Conservation (phyloP, 2,329 filamentous ascomycete genomes). For the Cladosporium austrohemisphaericum region DNA sequence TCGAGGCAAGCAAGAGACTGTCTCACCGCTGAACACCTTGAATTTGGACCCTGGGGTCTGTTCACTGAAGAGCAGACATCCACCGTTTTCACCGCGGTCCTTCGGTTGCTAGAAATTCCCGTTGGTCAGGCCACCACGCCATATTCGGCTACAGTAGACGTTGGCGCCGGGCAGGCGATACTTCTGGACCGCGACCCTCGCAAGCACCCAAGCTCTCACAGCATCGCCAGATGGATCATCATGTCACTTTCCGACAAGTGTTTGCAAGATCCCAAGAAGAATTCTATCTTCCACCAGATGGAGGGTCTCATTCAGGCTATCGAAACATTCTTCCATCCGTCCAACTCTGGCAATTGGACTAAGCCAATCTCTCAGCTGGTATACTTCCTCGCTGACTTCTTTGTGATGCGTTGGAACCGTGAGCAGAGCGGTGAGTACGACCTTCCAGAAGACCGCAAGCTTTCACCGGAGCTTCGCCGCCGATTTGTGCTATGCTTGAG, state of each 20-base stretch:
- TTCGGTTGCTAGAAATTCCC: constrained; percentile 88
- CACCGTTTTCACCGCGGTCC: constrained; percentile 84
- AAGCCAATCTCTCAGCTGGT: constrained; percentile 84
- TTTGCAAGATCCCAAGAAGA: constrained; percentile 61
- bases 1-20: constrained; percentile 85
- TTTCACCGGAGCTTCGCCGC: constrained; percentile 76
- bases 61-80: constrained; percentile 90
- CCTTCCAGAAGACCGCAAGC: constrained; percentile 70
- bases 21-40: constrained; percentile 67
- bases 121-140: constrained; percentile 94
- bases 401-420: constrained; percentile 95
- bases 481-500: constrained; percentile 85
- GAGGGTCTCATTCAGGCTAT: constrained; percentile 92
- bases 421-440: constrained; percentile 91
- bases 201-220: constrained; percentile 87
- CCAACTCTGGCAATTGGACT: constrained; percentile 90
- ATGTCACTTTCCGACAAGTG: constrained; percentile 88
- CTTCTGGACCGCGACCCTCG: constrained; percentile 90
- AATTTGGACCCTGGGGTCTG: constrained; percentile 82
- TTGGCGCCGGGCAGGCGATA: constrained; percentile 74
- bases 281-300: constrained; percentile 75
- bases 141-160: constrained; percentile 76
- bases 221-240: constrained; percentile 87
- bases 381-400: constrained; percentile 90
- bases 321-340: constrained; percentile 98